Evolutionary conservation across 768 basidiomycete genomes (phyloP).

Genomic region (Collybia nuda): DNA sequence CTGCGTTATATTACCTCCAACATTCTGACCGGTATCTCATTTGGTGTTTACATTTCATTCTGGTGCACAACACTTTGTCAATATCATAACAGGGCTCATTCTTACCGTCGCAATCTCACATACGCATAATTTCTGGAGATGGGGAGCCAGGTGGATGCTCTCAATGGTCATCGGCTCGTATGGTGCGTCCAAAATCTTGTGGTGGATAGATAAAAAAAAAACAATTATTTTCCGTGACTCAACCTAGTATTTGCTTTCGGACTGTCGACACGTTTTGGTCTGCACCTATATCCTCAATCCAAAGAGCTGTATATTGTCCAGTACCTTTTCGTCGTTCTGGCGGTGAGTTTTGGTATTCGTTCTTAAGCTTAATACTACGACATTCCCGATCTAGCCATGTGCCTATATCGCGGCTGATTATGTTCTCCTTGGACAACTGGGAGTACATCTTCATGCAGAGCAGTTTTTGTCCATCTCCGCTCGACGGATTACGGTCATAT

Average conservation of each 20-base stretch:
- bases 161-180: slow-evolving; percentile 61
- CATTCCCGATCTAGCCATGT: slow-evolving; percentile 48
- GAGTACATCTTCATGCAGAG: slow-evolving; percentile 45
- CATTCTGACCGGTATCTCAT: slow-evolving; percentile 47
- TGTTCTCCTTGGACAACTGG: slow-evolving; percentile 61
- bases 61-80: not conserved
- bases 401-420: slow-evolving; percentile 75
- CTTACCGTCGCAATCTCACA: slow-evolving; percentile 42
- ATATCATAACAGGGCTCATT: slow-evolving; percentile 27
- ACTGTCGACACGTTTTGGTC: slow-evolving; percentile 54
- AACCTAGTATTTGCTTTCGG: slow-evolving; percentile 55
- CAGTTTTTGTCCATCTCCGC: slow-evolving; percentile 49
- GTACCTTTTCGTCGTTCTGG: slow-evolving; percentile 61
- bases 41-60: slow-evolving; percentile 11
- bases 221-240: not conserved
- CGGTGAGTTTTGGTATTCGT: slow-evolving; percentile 31
- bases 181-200: slow-evolving; percentile 30
- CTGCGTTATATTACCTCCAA: slow-evolving; percentile 58
- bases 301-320: slow-evolving; percentile 52
- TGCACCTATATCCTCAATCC: slow-evolving; percentile 58
- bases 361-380: not conserved
- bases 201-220: not conserved
- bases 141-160: slow-evolving; percentile 59
- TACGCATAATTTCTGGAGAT: slow-evolving; percentile 38
- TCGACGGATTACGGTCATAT: slow-evolving; percentile 52